A percentile compares a stretch with the other conserved stretches of the same genome.
phyloP scores from a whole-genome alignment of 768 basidiomycete genomes.

The Phaeotremella fagi region DNA sequence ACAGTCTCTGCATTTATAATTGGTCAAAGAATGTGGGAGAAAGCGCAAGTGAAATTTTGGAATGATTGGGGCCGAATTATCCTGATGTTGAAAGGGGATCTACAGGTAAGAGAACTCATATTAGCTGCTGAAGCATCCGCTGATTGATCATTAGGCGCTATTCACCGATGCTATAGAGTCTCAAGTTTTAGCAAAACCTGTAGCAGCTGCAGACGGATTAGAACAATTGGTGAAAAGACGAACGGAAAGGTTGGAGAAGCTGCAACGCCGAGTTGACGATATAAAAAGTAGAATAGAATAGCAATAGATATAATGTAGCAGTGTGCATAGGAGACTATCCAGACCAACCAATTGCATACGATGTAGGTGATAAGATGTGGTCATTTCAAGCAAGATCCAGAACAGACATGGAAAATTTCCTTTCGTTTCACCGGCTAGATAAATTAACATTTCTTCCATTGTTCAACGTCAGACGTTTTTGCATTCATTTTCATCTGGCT shows the following conservation, averaged over 20 bases:
- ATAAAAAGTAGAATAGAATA: constrained; percentile 3
- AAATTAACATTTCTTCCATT: too few relatives aligned
- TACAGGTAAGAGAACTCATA: constrained; percentile 34
- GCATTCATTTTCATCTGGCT: too few relatives aligned
- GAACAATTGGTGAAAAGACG: constrained; percentile 23
- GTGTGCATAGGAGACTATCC: too few relatives aligned
- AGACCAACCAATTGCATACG: too few relatives aligned
- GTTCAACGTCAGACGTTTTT: too few relatives aligned
- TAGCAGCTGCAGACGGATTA: constrained; percentile 29
- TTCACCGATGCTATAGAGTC: constrained; percentile 8
- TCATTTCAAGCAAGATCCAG: too few relatives aligned
- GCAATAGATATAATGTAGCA: too few relatives aligned
- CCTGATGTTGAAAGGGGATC: constrained; percentile 34
- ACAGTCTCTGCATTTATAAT: constrained; percentile 24
- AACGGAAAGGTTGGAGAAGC: constrained; percentile 13
- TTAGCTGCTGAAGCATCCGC: too few relatives aligned
- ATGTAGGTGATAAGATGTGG: too few relatives aligned
- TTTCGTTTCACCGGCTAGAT: too few relatives aligned
- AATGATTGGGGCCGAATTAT: constrained; percentile 39
- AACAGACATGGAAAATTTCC: too few relatives aligned
- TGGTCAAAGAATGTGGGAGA: constrained; percentile 36
- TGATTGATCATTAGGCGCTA: constrained; percentile 10
- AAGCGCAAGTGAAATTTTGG: constrained; percentile 41
- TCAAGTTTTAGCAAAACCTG: constrained; percentile 26
- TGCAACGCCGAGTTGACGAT: constrained; percentile 16